Percentiles rank a stretch among this genome's conserved stretches.
These are phyloP conservation scores for Bullera alba DNA, from an alignment of 768 basidiomycete genomes.

Conservation along the genomic window DNA sequence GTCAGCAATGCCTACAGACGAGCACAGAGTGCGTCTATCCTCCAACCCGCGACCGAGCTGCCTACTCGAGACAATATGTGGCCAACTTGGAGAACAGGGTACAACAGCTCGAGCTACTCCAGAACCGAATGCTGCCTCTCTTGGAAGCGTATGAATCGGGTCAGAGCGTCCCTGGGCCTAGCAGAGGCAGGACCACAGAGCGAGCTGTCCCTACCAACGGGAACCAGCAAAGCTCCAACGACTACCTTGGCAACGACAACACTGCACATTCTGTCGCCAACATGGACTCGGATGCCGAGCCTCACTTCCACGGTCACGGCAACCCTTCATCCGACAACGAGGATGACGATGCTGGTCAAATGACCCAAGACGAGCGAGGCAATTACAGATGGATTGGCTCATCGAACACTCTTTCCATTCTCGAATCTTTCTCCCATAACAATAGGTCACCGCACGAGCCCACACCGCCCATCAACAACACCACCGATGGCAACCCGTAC, in stretches of 20 bases:
- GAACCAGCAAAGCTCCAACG: not conserved
- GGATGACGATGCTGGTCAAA: constrained; percentile 31
- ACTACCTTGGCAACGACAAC: not conserved
- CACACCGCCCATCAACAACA: not conserved
- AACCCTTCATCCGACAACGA: not conserved
- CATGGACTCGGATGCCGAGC: not conserved
- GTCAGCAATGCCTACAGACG: constrained; percentile 29
- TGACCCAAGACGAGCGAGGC: constrained; percentile 36
- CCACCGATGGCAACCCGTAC: constrained; percentile 21
- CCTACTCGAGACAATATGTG: constrained; percentile 38
- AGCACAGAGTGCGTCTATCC: constrained; percentile 33
- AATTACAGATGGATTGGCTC: constrained; percentile 40
- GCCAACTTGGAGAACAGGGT: constrained; percentile 37
- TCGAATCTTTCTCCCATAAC: constrained; percentile 23
- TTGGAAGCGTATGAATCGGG: constrained; percentile 25
- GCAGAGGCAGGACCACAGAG: not conserved
- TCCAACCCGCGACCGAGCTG: constrained; percentile 37
- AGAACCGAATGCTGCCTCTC: constrained; percentile 25
- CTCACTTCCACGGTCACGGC: not conserved
- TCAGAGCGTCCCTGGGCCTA: not conserved
- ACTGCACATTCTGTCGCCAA: not conserved
- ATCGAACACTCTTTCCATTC: constrained; percentile 35
- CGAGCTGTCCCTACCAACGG: not conserved
- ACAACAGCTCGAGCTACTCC: constrained; percentile 32
- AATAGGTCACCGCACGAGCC: not conserved